Percentiles rank a stretch among this genome's conserved stretches.
phyloP scores from a whole-genome alignment of 768 basidiomycete genomes.

The Jaapia argillacea region DNA sequence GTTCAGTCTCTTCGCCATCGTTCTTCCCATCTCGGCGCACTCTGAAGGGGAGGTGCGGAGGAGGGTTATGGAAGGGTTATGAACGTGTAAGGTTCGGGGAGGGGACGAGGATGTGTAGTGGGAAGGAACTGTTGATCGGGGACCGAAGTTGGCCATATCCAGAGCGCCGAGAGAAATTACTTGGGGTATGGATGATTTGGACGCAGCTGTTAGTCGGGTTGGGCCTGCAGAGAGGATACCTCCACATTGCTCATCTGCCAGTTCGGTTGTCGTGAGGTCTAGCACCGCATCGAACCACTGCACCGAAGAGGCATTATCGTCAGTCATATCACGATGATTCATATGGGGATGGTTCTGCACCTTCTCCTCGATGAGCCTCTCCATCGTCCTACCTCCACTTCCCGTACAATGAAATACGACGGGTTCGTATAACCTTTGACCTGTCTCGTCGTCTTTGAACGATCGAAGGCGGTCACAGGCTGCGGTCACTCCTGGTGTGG shows the following conservation, averaged over 20 bases:
- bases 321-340: neutral
- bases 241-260: conserved; percentile 21
- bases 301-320: neutral
- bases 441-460: neutral
- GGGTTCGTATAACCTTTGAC: conserved; percentile 10
- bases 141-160: conserved; percentile 25
- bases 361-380: conserved; percentile 15
- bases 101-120: too few relatives aligned
- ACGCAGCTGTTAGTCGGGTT: conserved; percentile 17
- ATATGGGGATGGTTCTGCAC: neutral
- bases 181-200: conserved; percentile 13
- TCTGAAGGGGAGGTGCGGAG: conserved; percentile 21
- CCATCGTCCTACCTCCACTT: conserved; percentile 20
- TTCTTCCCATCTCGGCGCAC: conserved; percentile 13
- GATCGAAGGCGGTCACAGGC: conserved; percentile 7
- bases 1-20: conserved; percentile 13
- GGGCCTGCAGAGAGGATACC: conserved; percentile 19
- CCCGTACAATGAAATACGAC: conserved; percentile 19
- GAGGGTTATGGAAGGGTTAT: conserved; percentile 19
- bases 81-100: conserved; percentile 11
- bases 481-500: conserved; percentile 12
- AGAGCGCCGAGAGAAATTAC: conserved; percentile 22
- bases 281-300: conserved; percentile 16
- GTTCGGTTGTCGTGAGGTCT: conserved; percentile 23
- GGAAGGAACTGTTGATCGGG: conserved; percentile 14